Conservation (phyloP, 805 yeast species). For the Candida boleticola region DNA sequence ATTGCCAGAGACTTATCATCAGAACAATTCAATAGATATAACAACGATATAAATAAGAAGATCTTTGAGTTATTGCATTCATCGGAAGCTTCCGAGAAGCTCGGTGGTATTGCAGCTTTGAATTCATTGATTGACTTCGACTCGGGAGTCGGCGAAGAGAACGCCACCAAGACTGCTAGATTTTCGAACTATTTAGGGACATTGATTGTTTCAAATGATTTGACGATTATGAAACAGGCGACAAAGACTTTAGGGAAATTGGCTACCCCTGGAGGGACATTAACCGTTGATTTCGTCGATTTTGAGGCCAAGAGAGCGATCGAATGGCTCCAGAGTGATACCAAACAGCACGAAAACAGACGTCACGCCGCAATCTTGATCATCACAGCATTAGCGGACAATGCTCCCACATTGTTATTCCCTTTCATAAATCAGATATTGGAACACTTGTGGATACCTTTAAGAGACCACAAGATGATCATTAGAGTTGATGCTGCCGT, state of each 20-base stretch:
- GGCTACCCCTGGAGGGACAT: conserved; percentile 84
- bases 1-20: conserved; percentile 78
- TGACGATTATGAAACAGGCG: conserved; percentile 82
- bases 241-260: conserved; percentile 84
- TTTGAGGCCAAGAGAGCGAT: conserved; percentile 85
- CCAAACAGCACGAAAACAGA: conserved; percentile 69
- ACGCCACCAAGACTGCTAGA: conserved; percentile 84
- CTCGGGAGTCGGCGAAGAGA: conserved; percentile 71
- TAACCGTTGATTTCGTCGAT: conserved; percentile 91
- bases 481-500: conserved; percentile 84
- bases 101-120: conserved; percentile 91
- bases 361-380: conserved; percentile 89
- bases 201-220: conserved; percentile 77
- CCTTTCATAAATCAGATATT: conserved; percentile 75
- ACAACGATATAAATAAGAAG: conserved; percentile 80
- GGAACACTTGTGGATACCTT: conserved; percentile 82
- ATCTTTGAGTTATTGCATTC: conserved; percentile 84
- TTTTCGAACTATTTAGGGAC: conserved; percentile 85
- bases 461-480: conserved; percentile 72
- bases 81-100: conserved; percentile 63
- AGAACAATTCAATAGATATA: conserved; percentile 78
- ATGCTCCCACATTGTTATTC: conserved; percentile 81
- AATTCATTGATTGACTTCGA: conserved; percentile 84
- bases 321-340: conserved; percentile 87
- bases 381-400: conserved; percentile 77